A percentile compares a stretch with the other conserved stretches of the same genome.
phyloP scores from a whole-genome alignment of 2,329 filamentous ascomycete species.

The Phyllosticta citrichinensis region DNA sequence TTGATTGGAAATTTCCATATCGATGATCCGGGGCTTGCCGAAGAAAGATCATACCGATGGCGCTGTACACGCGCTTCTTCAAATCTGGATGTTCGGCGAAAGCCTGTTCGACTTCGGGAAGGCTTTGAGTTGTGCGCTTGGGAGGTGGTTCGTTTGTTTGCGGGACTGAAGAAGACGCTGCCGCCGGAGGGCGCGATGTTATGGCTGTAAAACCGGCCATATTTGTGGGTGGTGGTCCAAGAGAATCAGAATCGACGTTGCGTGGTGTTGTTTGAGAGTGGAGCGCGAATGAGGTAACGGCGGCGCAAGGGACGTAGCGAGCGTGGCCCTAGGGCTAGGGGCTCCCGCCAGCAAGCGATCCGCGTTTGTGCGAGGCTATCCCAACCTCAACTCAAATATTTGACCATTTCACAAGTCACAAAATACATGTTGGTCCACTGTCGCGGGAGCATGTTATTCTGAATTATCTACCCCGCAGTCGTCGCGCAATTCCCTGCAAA shows the following conservation, averaged over 20 bases:
- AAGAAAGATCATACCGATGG: constrained; percentile 20
- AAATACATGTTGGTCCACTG: neutral
- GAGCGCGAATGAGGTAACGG: neutral
- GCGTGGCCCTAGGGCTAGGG: constrained; percentile 3
- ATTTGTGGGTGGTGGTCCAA: neutral
- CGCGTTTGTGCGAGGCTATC: constrained; percentile 7
- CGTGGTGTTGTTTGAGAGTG: neutral
- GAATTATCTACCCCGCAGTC: neutral
- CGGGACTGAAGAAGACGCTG: neutral
- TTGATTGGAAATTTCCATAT: neutral
- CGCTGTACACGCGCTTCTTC: constrained; percentile 28
- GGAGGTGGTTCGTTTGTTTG: neutral
- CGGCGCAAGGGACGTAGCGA: neutral
- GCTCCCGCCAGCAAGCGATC: constrained; percentile 6
- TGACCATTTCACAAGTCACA: neutral
- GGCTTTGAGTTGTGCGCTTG: neutral
- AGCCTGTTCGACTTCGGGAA: constrained; percentile 13
- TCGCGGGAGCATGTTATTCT: neutral
- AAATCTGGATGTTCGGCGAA: constrained; percentile 25
- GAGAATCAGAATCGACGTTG: neutral
- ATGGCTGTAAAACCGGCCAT: constrained; percentile 3
- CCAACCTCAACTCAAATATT: neutral
- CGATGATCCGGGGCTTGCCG: neutral
- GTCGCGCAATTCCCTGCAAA: neutral
- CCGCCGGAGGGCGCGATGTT: constrained; percentile 3